Conservation (phyloP, 192 early-diverging fungal genomes). For the Entomortierella parvispora region DNA sequence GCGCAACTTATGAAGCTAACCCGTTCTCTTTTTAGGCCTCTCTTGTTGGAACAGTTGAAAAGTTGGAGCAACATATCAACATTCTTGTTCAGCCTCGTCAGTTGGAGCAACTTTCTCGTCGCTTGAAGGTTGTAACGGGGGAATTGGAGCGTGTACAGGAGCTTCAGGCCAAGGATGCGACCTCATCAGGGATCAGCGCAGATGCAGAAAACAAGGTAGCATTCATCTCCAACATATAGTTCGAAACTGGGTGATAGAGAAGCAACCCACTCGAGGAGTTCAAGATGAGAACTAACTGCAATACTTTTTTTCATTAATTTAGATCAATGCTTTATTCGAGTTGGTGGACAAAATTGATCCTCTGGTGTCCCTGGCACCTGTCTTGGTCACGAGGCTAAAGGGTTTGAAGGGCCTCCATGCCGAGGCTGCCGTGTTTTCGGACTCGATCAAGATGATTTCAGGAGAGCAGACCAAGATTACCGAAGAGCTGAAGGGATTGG, state of each 20-base stretch:
- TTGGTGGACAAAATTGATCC: slow-evolving; percentile 82
- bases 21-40: slow-evolving; percentile 47
- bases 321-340: slow-evolving; percentile 76
- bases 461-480: slow-evolving; percentile 73
- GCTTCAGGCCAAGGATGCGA: slow-evolving; percentile 60
- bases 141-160: slow-evolving; percentile 79
- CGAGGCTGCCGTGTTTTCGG: slow-evolving; percentile 82
- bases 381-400: slow-evolving; percentile 80
- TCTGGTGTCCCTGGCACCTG: slow-evolving; percentile 80
- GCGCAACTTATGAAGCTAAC: no score
- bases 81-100: slow-evolving; percentile 79
- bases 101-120: slow-evolving; percentile 68
- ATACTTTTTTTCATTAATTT: slow-evolving; percentile 1
- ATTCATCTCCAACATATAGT: neutral
- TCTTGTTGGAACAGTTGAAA: slow-evolving; percentile 67
- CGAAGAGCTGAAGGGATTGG: slow-evolving; percentile 72
- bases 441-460: slow-evolving; percentile 77
- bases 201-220: slow-evolving; percentile 56
- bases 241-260: neutral
- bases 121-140: slow-evolving; percentile 68
- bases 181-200: slow-evolving; percentile 52
- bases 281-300: no score
- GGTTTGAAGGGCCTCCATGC: slow-evolving; percentile 81
- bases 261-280: no score
- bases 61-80: slow-evolving; percentile 76